Base-by-base conservation (phyloP, 148 eudicot species). In the Spergularia bocconei region DNA sequence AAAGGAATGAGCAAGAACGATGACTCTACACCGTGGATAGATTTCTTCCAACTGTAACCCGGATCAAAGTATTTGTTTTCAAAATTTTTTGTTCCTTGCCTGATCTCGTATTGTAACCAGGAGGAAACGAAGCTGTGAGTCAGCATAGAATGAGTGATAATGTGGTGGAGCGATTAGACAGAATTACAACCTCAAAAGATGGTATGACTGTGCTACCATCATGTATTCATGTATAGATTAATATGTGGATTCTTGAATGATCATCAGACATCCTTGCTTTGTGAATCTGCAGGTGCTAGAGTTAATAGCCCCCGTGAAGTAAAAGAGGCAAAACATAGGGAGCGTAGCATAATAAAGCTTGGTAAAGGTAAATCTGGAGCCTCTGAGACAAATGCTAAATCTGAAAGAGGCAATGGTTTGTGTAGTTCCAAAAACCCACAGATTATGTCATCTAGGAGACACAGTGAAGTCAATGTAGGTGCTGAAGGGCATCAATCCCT, bases 51-150 rank as follows among this genome's bases (percentile, higher is more conserved):
- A 20, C 6, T 54, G 25, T 20, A 2, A 47, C 23, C 8, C 20
- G 4, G 16, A 41, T n/a, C 47, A 0, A 29, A 0, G 36, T 29
- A 29, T 38, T 15, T 52, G 41, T 29, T 78, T 58, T 63, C 36
- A 13, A 17, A 14, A 17, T 10, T 62, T 12, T 25, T 36, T 60
- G 17, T 19, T 29, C 64, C 55, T 2, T 60, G 64, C 70, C 57
- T 57, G 67, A 13, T 75, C 61, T 17, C 54, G 69, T 51, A 20
- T 75, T 39, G 70, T 48, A 33, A 51, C 54, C 65, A 67, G 66
- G 85, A 87, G 97, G 91, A 69, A 83, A 78, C 73, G 92, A 88
- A 80, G 86, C 89, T 66, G 76, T 60, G 63, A 82, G 78, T 66
- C 88, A 86, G 78, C 84, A 78, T 75, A 84, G 80, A 77, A 71